Percentiles rank a stretch among this genome's conserved stretches.
Evolutionary conservation across 2,329 filamentous ascomycete genomes (phyloP).

Genomic region (Aspergillus pseudotamarii): DNA sequence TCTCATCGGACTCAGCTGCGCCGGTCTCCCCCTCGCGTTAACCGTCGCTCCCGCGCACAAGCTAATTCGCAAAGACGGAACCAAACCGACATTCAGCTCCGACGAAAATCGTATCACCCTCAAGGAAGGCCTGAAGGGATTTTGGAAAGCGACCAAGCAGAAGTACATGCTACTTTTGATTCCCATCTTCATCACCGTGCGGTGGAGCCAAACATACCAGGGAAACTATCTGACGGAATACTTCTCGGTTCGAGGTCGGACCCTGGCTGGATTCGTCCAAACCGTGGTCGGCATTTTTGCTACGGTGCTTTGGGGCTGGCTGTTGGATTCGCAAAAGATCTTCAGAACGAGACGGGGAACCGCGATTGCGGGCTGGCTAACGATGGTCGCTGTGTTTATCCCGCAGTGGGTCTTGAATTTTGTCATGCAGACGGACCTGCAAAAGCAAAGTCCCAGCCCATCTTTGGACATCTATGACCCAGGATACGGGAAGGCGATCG

Average conservation of each 20-base stretch:
- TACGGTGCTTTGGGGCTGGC: not conserved
- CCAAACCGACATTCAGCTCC: constrained; percentile 15
- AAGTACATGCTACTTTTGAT: constrained; percentile 53
- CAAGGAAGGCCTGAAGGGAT: constrained; percentile 15
- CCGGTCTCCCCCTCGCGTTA: constrained; percentile 49
- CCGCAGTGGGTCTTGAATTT: constrained; percentile 1
- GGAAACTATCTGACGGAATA: constrained; percentile 45
- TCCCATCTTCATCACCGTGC: constrained; percentile 51
- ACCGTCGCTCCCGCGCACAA: constrained; percentile 49
- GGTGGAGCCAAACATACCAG: constrained; percentile 55
- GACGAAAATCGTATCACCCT: not conserved
- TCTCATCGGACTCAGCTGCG: constrained; percentile 48
- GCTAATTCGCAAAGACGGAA: constrained; percentile 45
- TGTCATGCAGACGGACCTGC: not conserved
- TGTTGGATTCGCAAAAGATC: not conserved
- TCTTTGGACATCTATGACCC: constrained; percentile 1
- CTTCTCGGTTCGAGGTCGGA: constrained; percentile 26
- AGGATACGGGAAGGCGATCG: not conserved
- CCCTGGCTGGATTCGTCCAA: not conserved
- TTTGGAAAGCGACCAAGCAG: constrained; percentile 41
- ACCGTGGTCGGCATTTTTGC: not conserved
- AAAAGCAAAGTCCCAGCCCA: not conserved
- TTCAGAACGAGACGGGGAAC: not conserved
- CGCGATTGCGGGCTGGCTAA: not conserved
- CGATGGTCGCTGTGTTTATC: not conserved